Conservation (phyloP, 257 asterid genomes). For the Solanum verrucosum region DNA sequence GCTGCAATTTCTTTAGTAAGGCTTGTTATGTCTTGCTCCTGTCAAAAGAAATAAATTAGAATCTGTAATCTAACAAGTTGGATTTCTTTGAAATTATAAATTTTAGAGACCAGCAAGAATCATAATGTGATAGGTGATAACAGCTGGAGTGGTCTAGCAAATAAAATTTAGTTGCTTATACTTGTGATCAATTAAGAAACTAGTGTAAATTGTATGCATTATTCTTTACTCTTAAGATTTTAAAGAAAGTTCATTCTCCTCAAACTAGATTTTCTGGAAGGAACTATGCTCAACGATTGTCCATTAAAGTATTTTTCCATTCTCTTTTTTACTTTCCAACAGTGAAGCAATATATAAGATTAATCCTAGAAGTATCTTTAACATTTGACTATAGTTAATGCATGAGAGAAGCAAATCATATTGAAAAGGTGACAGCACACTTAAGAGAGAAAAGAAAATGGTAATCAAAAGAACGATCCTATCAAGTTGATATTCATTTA, state of each 20-base stretch:
- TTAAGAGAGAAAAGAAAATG: background rate
- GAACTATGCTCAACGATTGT: background rate
- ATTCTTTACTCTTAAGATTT: background rate
- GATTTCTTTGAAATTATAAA: background rate
- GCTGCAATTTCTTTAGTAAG: slow-evolving; percentile 74
- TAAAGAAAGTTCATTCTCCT: background rate
- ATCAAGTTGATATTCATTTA: background rate
- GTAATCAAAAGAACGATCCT: background rate
- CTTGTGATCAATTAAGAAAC: background rate
- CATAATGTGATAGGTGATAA: background rate
- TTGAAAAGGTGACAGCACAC: background rate
- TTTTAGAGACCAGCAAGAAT: background rate
- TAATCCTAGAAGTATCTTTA: background rate
- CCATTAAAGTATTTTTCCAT: background rate
- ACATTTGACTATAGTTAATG: background rate
- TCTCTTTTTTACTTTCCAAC: background rate
- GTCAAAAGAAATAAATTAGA: slow-evolving; percentile 8
- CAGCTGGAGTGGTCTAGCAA: background rate
- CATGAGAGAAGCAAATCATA: background rate
- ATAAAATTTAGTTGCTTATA: background rate
- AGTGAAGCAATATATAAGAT: background rate
- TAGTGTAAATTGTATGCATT: background rate
- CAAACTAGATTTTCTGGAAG: background rate
- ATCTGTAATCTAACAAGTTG: background rate
- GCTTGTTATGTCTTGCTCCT: slow-evolving; percentile 84